Percentiles rank a stretch among this genome's conserved stretches.
Evolutionary conservation across 345 rosid genomes (phyloP).

Genomic region (Boechera retrofracta): DNA sequence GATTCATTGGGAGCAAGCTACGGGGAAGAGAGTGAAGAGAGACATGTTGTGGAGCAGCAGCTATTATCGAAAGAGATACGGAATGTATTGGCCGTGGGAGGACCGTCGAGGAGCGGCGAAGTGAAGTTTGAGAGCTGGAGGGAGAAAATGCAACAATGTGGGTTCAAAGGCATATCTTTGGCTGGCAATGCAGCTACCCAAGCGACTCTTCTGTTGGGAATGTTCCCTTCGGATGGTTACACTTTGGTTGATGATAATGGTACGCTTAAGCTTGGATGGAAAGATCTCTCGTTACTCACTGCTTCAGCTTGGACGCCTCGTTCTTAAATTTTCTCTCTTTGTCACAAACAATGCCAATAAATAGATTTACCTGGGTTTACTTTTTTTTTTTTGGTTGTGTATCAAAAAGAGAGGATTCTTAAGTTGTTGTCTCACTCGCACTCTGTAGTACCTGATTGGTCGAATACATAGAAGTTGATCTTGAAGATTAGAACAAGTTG

Average conservation of each 20-base stretch:
- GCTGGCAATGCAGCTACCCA: slow-evolving; percentile 93
- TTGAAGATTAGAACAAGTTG: slow-evolving; percentile 17
- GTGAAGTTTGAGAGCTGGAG: slow-evolving; percentile 90
- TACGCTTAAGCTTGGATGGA: slow-evolving; percentile 95
- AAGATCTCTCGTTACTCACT: slow-evolving; percentile 95
- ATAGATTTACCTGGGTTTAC: slow-evolving; percentile 25
- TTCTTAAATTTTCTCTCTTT: slow-evolving; percentile 23
- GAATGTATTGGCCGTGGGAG: slow-evolving; percentile 85
- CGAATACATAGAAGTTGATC: slow-evolving; percentile 26
- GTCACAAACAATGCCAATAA: slow-evolving; percentile 33
- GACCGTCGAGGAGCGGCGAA: slow-evolving; percentile 78
- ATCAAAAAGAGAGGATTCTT: slow-evolving; percentile 15
- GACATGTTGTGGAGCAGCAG: slow-evolving; percentile 98
- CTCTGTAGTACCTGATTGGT: slow-evolving; percentile 28
- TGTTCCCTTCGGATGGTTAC: slow-evolving; percentile 96
- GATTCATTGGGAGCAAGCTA: slow-evolving; percentile 95
- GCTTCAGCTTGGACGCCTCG: slow-evolving; percentile 98
- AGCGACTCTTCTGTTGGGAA: slow-evolving; percentile 84
- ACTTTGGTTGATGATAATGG: slow-evolving; percentile 96
- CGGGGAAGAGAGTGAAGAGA: slow-evolving; percentile 96
- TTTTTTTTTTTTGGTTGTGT: neutral
- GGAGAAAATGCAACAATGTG: slow-evolving; percentile 85
- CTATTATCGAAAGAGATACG: slow-evolving; percentile 86
- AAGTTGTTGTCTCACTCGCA: slow-evolving; percentile 20
- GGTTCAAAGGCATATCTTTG: slow-evolving; percentile 83